phyloP scores from a whole-genome alignment of 164 flowering plant species.

The Vitis labrusca region DNA sequence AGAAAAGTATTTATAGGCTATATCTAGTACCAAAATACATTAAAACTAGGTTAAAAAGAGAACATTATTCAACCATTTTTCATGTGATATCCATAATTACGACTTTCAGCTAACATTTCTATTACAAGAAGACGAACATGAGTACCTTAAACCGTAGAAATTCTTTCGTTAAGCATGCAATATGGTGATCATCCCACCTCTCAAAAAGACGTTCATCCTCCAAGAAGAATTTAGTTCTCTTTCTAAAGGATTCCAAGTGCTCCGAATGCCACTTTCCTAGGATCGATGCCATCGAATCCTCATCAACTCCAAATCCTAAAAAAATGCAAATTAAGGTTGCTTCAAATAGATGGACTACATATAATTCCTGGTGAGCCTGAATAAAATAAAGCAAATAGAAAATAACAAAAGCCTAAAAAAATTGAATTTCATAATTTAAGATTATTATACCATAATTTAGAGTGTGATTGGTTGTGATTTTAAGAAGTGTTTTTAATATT shows the following conservation, averaged over 20 bases:
- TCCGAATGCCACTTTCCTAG: constrained; percentile 62
- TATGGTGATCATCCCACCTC: constrained; percentile 44
- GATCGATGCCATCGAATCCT: constrained; percentile 45
- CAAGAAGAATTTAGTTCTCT: constrained; percentile 37
- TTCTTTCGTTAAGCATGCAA: constrained; percentile 48
- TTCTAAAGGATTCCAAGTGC: constrained; percentile 46
- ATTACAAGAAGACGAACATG: neutral
- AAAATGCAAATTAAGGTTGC: neutral
- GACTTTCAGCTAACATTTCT: neutral
- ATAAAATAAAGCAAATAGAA: neutral
- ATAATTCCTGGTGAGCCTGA: too few relatives aligned
- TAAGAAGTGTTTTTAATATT: too few relatives aligned
- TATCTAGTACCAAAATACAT: too few relatives aligned
- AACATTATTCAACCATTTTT: too few relatives aligned
- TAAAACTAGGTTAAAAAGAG: too few relatives aligned
- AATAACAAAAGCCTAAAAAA: too few relatives aligned
- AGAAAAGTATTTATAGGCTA: too few relatives aligned
- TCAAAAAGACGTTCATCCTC: constrained; percentile 67
- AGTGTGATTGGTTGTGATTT: too few relatives aligned
- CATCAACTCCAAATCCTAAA: constrained; percentile 81
- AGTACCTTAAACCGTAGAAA: constrained; percentile 70
- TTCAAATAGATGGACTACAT: too few relatives aligned
- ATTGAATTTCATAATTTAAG: too few relatives aligned
- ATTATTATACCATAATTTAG: too few relatives aligned
- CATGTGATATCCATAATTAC: too few relatives aligned